These are phyloP conservation scores for Phoma herbarum DNA, from an alignment of 2,329 filamentous ascomycete species.

Conservation along the genomic window DNA sequence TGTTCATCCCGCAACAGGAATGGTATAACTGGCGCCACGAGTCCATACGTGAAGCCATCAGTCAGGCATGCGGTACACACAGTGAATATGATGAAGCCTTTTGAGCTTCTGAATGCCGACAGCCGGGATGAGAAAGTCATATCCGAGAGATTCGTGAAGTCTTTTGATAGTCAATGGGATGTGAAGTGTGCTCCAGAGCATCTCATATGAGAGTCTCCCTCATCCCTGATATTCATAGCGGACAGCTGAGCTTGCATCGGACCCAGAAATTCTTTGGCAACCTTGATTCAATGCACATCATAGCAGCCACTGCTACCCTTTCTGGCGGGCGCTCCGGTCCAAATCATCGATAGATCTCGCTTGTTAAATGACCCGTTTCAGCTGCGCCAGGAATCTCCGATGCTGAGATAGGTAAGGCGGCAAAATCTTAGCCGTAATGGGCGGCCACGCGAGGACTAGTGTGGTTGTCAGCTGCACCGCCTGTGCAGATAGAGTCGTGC, in stretches of 20 bases:
- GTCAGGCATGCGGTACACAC: slow-evolving; percentile 26
- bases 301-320: background rate
- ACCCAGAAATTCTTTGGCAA: background rate
- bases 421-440: background rate
- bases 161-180: background rate
- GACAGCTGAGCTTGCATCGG: background rate
- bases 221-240: background rate
- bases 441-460: background rate
- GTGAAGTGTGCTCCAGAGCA: background rate
- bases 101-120: slow-evolving; percentile 20
- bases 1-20: slow-evolving; percentile 23
- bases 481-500: background rate
- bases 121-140: slow-evolving; percentile 1
- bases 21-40: slow-evolving; percentile 25
- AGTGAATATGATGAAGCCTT: slow-evolving; percentile 22
- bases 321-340: slow-evolving; percentile 1
- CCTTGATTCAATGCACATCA: background rate
- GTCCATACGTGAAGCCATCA: slow-evolving; percentile 25
- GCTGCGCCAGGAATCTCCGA: slow-evolving; percentile 4
- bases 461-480: background rate
- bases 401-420: background rate
- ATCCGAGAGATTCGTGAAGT: background rate
- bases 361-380: background rate
- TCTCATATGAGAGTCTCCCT: background rate
- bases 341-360: background rate